Evolutionary conservation across 129 eudicot species (phyloP), one percentile per base, ranked within the genome.

Genomic region (Lonicera japonica): DNA sequence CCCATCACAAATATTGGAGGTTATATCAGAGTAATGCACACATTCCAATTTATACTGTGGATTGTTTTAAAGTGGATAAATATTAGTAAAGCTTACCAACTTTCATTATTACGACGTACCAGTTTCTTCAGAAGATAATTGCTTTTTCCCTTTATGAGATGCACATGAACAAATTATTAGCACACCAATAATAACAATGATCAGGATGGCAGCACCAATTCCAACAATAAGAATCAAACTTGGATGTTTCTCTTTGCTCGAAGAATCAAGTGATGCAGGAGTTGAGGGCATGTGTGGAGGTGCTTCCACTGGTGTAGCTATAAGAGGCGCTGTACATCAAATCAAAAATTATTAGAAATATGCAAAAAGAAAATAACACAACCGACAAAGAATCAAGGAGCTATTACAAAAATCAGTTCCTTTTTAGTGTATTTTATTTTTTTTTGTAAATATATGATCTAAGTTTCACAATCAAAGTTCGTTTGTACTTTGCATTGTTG

Each of bases 161-260:
- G 77, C 74, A 38, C 92, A 73, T 47, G 75, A 87, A 72, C 95
- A 92, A 58, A 85, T 60, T 36, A 82, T 55, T 66, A 80, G 76
- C 58, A 83, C 70, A 55, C 76, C 70, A 10, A 87, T 41, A 39
- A 88, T 68, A 71, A 77, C 86, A 70, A 85, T 68, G 12, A 79
- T 55, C 60, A 92, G 69, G 67, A 92, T 72, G 11, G 81, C 75
- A 61, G 78, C 96, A 57, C 83, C 88, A 76, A 88, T 79, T 51
- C 88, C 86, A 61, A 88, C 65, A 52, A 82, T 54, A 73, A 92
- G 70, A 67, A 85, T 38, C 73, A 82, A 74, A 62, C 77, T 87
- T 39, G 80, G 83, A 46, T 67, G 79, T 36, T 73, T 85, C 66
- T 78, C 87, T 65, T 82, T 72, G 71, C 60, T 58, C 54, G 99